Evolutionary conservation across 148 eudicot genomes (phyloP), one percentile per base, ranked within the genome.

Genomic region (Drosera capensis): DNA sequence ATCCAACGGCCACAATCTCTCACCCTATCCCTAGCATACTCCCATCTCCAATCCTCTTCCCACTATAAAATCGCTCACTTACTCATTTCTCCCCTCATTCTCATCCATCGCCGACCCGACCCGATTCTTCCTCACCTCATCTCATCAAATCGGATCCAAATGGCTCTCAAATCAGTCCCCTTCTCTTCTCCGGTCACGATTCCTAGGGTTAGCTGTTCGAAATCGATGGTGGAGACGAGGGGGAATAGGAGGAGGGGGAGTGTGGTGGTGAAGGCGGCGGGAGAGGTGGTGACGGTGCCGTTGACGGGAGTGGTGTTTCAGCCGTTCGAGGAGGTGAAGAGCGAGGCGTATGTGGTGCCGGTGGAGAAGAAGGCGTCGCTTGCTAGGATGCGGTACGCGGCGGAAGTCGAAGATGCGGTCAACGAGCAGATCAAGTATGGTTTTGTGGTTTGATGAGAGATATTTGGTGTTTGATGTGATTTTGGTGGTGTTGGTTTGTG

Each of bases 371-470:
- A 63, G 0, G 54, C 50, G 23, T 85, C 95, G 1, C 73, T 85
- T 52, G 95, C 95, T 46, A 63, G 86, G 1, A 90, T 80, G 58
- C 43, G 50, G 18, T 80, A 19, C 38, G 62, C 48, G 14, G 68
- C 71, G 3, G 80, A 67, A 2, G 77, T 75, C 53, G 95, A 85
- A 52, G 59, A 79, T 24, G 86, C 82, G 3, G 56, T 85, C 46
- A 85, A 85, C 46, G 95, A 80, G 72, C 95, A 85, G 66, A 85
- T 85, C 51, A 85, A 85, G 95, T 85, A 60, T 57, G 54, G n/a
- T 57, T 43, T 14, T n/a, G 13, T 25, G 3, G 3, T 14, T 16
- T 16, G 12, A 8, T 39, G n/a, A n/a, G n/a, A n/a, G n/a, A n/a
- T n/a, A n/a, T n/a, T n/a, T n/a, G n/a, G n/a, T 16, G 15, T 50